Evolutionary conservation across 2,329 filamentous ascomycete genomes (phyloP), one percentile per base, ranked within the genome.

Genomic region (Fusarium redolens): DNA sequence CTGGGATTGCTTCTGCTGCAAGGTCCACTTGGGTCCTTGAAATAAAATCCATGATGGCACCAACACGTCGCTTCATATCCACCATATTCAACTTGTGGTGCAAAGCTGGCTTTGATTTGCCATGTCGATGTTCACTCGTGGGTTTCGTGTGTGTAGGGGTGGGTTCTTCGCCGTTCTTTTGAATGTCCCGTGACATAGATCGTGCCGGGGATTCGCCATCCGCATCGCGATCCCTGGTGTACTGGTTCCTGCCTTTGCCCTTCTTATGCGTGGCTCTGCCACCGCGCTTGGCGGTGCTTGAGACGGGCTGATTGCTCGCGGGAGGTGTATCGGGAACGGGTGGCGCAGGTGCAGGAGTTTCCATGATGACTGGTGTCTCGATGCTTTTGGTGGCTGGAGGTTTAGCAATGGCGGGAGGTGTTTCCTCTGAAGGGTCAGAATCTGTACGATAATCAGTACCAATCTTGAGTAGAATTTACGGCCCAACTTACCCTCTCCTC

Each of bases 11-110:
- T 68, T 91, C 92, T 35, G 89, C 90, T 4, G 93, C 94, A 82
- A 97, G 89, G 78, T 98, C 95, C 11, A 97, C 87, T 81, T 98
- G 95, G 64, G 94, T 96, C 73, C 94, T 91, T 7, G 93, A 92
- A 71, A 98, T 97, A 78, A 96, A 98, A 75, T 96, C 94, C 66
- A 97, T 87, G 79, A 98, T 97, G 25, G 90, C 92, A 7, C 93
- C 90, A 10, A 95, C 94, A 14, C 94, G 92, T 72, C 93, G 90
- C 82, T 93, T 94, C 90, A 97, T 95, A 79, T 97, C 95, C 67
- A 92, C 92, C 91, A 97, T 93, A 33, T 91, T 95, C 64, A 95
- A 89, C 80, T 93, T 94, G 74, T 88, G 91, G 81, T 88, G 88
- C 55, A 86, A 85, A 64, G 84, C 75, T 6, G 78, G 81, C 75